These are phyloP conservation scores for Castanospermum australe DNA, from an alignment of 306 rosid genomes.

Conservation along the genomic window DNA sequence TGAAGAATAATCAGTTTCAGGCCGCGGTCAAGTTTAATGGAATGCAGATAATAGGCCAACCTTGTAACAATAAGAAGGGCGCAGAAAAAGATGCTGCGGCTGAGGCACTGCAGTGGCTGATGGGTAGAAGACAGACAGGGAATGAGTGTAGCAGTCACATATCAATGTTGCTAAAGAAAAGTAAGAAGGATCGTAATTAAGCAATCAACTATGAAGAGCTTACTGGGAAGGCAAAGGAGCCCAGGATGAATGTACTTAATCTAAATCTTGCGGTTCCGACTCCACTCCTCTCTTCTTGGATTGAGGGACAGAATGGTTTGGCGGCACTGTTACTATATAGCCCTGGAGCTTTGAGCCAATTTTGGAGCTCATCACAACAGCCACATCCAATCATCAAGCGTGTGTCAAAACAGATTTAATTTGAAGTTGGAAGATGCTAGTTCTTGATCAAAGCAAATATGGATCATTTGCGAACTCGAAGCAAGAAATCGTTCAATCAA, in stretches of 20 bases:
- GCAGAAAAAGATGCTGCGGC: conserved; percentile 98
- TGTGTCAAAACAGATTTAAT: neutral
- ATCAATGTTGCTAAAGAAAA: conserved; percentile 64
- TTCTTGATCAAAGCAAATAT: neutral
- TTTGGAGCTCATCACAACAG: neutral
- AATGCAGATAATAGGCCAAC: conserved; percentile 78
- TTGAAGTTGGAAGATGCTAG: neutral
- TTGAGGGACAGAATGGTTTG: neutral
- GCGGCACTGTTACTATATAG: neutral
- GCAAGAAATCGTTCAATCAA: neutral
- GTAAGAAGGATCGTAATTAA: conserved; percentile 55
- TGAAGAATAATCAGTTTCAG: conserved; percentile 64
- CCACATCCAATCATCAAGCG: neutral
- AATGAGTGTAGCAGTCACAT: conserved; percentile 46
- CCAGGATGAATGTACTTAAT: neutral
- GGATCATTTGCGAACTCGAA: neutral
- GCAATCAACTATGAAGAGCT: neutral
- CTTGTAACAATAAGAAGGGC: conserved; percentile 82
- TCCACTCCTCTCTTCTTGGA: neutral
- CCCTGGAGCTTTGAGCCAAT: neutral
- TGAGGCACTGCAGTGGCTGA: conserved; percentile 91
- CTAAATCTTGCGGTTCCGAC: neutral
- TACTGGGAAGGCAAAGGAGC: neutral
- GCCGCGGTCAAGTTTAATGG: conserved; percentile 78
- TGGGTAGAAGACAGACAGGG: conserved; percentile 59